Evolutionary conservation across 2,329 filamentous ascomycete genomes (phyloP), one percentile per base, ranked within the genome.

Genomic region (Hypoxylon sp.): DNA sequence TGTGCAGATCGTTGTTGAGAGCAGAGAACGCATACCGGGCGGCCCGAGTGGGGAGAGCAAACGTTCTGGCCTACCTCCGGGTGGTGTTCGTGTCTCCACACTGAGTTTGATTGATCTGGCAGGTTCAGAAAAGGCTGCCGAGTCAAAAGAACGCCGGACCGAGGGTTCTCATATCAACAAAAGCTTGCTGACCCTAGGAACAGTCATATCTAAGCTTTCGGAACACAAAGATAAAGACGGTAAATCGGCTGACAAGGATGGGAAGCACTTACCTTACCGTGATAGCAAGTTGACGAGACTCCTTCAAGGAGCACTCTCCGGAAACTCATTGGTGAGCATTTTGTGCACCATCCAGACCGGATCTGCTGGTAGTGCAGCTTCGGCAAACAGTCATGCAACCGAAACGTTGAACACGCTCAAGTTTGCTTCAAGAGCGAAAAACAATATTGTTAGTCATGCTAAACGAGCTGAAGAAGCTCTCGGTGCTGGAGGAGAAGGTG

Each of bases 81-180:
- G 95, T 55, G 96, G 96, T 65, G 96, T 99, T 5, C 91, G 96
- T 55, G 96, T 99, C 4, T 98, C 95, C 15, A 98, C 96, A 0
- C 82, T 99, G 62, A 98, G 94, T 78, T 82, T 99, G 77, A 99
- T 99, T 72, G 96, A 99, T 86, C 84, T 99, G 73, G 96, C 96
- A 60, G 96, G 96, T 42, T 98, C 96, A 0, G 96, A 99, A 79
- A 93, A 95, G 80, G 96, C 96, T 44, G 96, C 96, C 2, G 96
- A 98, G 76, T 92, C 91, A 60, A 99, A 98, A 79, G 96, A 98
- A 82, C 89, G 96, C 58, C 88, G 96, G 50, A 93, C 93, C 15
- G 96, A 99, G 81, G 96, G 96, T 70, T 95, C 95, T 11, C 96
- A 99, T 78, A 99, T 99, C 82, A 99, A 99, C 85, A 98, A 98